Evolutionary conservation across 306 rosid species (phyloP).

Genomic region (Malus fusca): DNA sequence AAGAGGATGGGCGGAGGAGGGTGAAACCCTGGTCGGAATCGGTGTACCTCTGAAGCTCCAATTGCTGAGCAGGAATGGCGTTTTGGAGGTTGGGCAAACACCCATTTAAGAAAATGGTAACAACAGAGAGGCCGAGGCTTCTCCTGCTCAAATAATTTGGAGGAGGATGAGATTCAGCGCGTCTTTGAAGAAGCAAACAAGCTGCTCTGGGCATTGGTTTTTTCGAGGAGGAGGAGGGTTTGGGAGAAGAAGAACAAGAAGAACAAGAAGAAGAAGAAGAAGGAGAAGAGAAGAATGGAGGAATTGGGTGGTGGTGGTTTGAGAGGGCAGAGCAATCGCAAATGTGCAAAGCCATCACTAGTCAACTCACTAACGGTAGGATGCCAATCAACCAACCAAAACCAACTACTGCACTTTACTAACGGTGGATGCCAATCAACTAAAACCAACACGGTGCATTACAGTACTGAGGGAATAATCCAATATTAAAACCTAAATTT

Average conservation of each 20-base stretch:
- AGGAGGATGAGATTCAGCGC: slow-evolving; percentile 2
- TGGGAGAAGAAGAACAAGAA: slow-evolving; percentile 2
- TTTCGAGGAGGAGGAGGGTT: neutral
- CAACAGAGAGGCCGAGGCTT: slow-evolving; percentile 33
- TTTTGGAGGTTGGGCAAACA: slow-evolving; percentile 23
- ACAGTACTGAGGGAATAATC: too few species aligned
- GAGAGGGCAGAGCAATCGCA: slow-evolving; percentile 9
- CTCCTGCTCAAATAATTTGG: slow-evolving; percentile 37
- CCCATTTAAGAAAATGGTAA: slow-evolving; percentile 30
- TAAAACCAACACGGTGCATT: too few species aligned
- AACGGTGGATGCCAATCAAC: too few species aligned
- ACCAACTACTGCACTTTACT: too few species aligned
- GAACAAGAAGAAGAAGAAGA: neutral
- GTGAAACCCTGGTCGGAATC: slow-evolving; percentile 80
- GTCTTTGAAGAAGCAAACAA: neutral
- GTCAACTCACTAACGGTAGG: too few species aligned
- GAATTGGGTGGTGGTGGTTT: neutral
- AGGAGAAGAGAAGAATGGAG: neutral
- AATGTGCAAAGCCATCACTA: neutral
- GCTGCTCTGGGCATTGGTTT: slow-evolving; percentile 16
- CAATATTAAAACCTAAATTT: too few species aligned
- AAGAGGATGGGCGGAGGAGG: slow-evolving; percentile 78
- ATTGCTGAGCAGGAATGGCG: slow-evolving; percentile 44
- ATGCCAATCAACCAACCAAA: neutral
- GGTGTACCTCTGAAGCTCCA: slow-evolving; percentile 66